Percentiles rank a stretch among this genome's conserved stretches.
phyloP scores from a whole-genome alignment of 2,329 filamentous ascomycete species.

The Trichoderma guizhouense region DNA sequence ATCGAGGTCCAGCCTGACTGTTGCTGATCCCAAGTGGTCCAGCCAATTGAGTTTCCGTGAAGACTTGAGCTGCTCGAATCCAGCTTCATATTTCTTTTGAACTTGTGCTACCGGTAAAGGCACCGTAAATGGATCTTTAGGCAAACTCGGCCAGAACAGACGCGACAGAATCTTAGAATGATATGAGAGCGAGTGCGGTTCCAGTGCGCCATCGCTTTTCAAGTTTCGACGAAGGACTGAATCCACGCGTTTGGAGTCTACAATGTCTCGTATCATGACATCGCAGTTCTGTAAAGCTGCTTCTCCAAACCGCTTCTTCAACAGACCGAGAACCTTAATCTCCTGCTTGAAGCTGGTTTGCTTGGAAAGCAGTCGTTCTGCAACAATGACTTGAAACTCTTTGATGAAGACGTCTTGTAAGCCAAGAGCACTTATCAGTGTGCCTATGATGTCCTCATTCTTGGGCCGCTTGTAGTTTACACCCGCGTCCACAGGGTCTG shows the following conservation, averaged over 20 bases:
- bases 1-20: slow-evolving; percentile 75
- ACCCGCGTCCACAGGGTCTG: slow-evolving; percentile 88
- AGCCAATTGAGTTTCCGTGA: slow-evolving; percentile 87
- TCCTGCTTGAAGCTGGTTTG: slow-evolving; percentile 73
- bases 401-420: slow-evolving; percentile 90
- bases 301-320: slow-evolving; percentile 88
- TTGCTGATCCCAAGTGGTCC: slow-evolving; percentile 74
- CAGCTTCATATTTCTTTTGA: slow-evolving; percentile 67
- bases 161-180: slow-evolving; percentile 86
- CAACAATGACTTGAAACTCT: slow-evolving; percentile 86
- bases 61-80: slow-evolving; percentile 77
- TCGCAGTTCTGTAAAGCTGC: slow-evolving; percentile 85
- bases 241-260: slow-evolving; percentile 76
- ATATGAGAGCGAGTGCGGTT: slow-evolving; percentile 40
- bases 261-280: slow-evolving; percentile 93
- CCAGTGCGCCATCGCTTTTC: slow-evolving; percentile 16
- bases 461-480: slow-evolving; percentile 88
- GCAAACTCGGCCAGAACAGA: slow-evolving; percentile 86
- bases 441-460: slow-evolving; percentile 87
- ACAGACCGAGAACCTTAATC: slow-evolving; percentile 75
- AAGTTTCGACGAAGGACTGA: slow-evolving; percentile 54
- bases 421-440: slow-evolving; percentile 82
- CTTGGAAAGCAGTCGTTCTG: slow-evolving; percentile 69
- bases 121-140: slow-evolving; percentile 64
- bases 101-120: slow-evolving; percentile 56